phyloP scores from a whole-genome alignment of 2,329 filamentous ascomycete genomes.

The Cladophialophora carrionii region DNA sequence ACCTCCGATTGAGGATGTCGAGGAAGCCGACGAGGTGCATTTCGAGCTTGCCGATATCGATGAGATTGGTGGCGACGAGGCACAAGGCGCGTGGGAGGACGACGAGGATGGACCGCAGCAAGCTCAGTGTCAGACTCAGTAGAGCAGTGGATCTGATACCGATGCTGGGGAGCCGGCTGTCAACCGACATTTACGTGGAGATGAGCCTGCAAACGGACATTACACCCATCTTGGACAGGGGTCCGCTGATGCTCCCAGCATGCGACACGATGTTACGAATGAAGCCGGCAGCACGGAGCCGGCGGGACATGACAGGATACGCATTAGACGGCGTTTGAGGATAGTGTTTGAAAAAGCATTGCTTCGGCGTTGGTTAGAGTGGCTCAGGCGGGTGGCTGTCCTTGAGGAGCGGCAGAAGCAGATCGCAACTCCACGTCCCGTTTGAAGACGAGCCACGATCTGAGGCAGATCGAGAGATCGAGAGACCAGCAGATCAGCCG shows the following conservation, averaged over 20 bases:
- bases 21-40: constrained; percentile 82
- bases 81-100: constrained; percentile 53
- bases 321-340: constrained; percentile 8
- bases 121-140: constrained; percentile 56
- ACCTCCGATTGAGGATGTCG: constrained; percentile 63
- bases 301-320: neutral
- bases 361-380: constrained; percentile 8
- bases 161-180: neutral
- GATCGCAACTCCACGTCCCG: neutral
- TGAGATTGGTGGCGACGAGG: constrained; percentile 58
- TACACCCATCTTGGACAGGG: neutral
- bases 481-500: neutral
- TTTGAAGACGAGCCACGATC: neutral
- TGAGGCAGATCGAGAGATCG: neutral
- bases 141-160: constrained; percentile 27
- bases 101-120: constrained; percentile 53
- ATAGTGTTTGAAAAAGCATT: constrained; percentile 8
- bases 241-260: neutral
- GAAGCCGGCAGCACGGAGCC: neutral
- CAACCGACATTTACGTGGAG: neutral
- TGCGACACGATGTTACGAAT: constrained; percentile 8
- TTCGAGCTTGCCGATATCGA: constrained; percentile 85
- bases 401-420: neutral
- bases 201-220: neutral
- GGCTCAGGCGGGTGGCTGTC: neutral